Percentiles rank a stretch among this genome's conserved stretches.
phyloP scores from a whole-genome alignment of 2,329 filamentous ascomycete species.

The Colletotrichum chlorophyti region DNA sequence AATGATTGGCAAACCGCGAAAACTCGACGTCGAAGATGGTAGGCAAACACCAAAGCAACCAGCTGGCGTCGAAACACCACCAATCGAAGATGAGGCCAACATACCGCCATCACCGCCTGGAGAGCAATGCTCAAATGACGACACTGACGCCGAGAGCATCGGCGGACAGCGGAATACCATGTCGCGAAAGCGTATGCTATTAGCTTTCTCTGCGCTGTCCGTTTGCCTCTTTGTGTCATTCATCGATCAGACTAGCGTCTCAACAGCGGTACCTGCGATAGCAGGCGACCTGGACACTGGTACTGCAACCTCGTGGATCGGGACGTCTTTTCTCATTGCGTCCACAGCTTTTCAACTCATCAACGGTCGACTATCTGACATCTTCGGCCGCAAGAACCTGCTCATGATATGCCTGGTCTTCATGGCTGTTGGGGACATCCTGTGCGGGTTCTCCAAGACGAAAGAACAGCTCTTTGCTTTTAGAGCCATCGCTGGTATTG shows the following conservation, averaged over 20 bases:
- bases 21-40: background rate
- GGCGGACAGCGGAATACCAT: conserved; percentile 42
- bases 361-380: conserved; percentile 42
- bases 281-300: conserved; percentile 39
- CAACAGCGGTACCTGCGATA: conserved; percentile 45
- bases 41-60: background rate
- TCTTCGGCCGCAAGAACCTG: conserved; percentile 43
- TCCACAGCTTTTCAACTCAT: conserved; percentile 44
- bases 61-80: background rate
- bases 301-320: conserved; percentile 41
- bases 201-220: conserved; percentile 37
- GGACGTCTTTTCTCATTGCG: conserved; percentile 45
- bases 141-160: conserved; percentile 33
- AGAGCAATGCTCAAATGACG: background rate
- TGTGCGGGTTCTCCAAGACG: conserved; percentile 41
- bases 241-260: conserved; percentile 44
- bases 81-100: conserved; percentile 10
- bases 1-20: conserved; percentile 14
- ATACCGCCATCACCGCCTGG: background rate
- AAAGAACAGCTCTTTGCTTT: conserved; percentile 42
- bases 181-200: conserved; percentile 39
- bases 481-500: conserved; percentile 42
- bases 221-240: conserved; percentile 42
- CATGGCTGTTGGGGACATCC: conserved; percentile 38
- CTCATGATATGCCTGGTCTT: conserved; percentile 37